Evolutionary conservation across 225 moss, liverwort and hornwort species (phyloP), one percentile per base, ranked within the genome.

Genomic region (Straminergon stramineum): DNA sequence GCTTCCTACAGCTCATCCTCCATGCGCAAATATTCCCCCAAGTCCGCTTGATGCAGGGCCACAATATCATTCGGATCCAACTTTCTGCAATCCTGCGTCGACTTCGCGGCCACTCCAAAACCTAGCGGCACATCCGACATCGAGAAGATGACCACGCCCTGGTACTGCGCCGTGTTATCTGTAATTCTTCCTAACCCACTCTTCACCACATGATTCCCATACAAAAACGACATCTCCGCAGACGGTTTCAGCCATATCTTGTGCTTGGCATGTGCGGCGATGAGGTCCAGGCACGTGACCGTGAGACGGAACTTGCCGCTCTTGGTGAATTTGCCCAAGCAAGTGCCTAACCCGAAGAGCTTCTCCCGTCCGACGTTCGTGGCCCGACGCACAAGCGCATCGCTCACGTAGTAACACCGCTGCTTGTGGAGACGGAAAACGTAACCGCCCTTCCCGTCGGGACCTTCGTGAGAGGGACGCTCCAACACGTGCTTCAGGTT

Each of bases 211-310:
- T 97, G 96, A 52, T 97, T 97, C 35, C 97, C 97, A 70, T 97
- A 97, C 91, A 97, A 61, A 41, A 97, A 97, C 1, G 95, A 95
- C 96, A 96, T 96, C 89, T 96, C 96, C 66, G 96, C 96, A 11
- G 95, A 97, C 37, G 97, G 96, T 73, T 97, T 96, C 28, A 97
- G 90, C 97, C 97, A 96, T 82, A 97, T 95, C 93, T 97, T 97
- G 63, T 93, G 94, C 93, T 97, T 96, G 34, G 96, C 96, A 57
- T 97, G 95, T 8, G 95, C 96, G 17, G 97, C 97, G 80, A 97
- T 91, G 77, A 97, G 94, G 91, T 97, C 97, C 84, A 96, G 82
- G 82, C 95, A 95, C 26, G 96, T 97, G 34, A 96, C 93, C 4
- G 95, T 94, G 32, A 97, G 96, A 37, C 95, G 95, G 52, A 97